phyloP scores from a whole-genome alignment of 2,329 filamentous ascomycete genomes.

The Trichoderma brevicompactum region DNA sequence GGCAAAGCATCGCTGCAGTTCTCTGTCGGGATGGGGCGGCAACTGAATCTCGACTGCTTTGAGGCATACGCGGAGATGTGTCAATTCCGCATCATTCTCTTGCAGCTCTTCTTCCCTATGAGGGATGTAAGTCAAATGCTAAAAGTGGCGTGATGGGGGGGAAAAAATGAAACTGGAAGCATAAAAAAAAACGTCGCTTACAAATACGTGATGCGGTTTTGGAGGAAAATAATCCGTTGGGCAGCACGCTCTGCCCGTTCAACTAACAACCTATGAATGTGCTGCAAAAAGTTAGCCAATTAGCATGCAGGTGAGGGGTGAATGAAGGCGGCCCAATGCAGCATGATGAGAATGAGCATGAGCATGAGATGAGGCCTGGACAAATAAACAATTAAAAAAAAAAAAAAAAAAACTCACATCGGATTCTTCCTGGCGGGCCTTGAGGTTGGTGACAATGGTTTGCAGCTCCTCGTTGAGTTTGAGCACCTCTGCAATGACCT shows the following conservation, averaged over 20 bases:
- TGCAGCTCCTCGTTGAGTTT: conserved; percentile 57
- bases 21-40: conserved; percentile 56
- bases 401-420: conserved; percentile 48
- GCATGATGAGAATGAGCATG: too few relatives aligned
- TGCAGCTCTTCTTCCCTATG: conserved; percentile 59
- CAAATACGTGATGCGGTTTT: conserved; percentile 62
- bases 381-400: background rate
- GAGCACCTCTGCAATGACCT: conserved; percentile 43
- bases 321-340: background rate
- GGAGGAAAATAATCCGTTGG: conserved; percentile 62
- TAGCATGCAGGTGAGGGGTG: background rate
- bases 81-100: conserved; percentile 63
- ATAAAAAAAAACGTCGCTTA: conserved; percentile 42
- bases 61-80: conserved; percentile 64
- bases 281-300: conserved; percentile 42
- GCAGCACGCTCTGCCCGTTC: conserved; percentile 61
- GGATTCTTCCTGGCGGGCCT: conserved; percentile 62
- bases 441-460: conserved; percentile 55
- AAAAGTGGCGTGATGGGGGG: background rate
- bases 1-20: conserved; percentile 62
- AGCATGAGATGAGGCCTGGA: too few relatives aligned
- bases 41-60: conserved; percentile 66
- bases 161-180: conserved; percentile 20
- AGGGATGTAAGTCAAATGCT: conserved; percentile 11
- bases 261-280: conserved; percentile 65